phyloP scores from a whole-genome alignment of 2,329 filamentous ascomycete species.

The Orbilia brochopaga region DNA sequence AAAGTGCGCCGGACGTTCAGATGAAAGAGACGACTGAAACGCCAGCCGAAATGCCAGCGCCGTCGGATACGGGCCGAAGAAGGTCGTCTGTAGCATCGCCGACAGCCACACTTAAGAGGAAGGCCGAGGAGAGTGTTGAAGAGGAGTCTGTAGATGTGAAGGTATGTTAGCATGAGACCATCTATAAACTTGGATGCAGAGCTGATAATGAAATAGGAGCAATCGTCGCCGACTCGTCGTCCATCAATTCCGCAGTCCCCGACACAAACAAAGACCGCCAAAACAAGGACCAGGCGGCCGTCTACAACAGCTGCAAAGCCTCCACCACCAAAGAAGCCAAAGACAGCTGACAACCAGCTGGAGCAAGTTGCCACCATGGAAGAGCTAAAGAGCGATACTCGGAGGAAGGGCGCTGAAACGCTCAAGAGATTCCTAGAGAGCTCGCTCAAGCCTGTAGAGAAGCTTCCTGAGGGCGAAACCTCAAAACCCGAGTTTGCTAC shows the following conservation, averaged over 20 bases:
- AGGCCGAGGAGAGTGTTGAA: constrained; percentile 40
- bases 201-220: constrained; percentile 30
- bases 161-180: constrained; percentile 7
- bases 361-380: constrained; percentile 32
- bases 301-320: constrained; percentile 22
- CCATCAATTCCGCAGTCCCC: constrained; percentile 37
- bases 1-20: constrained; percentile 21
- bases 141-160: constrained; percentile 34
- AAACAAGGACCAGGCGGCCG: constrained; percentile 29
- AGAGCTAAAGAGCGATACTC: constrained; percentile 36
- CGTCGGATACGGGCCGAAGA: constrained; percentile 20
- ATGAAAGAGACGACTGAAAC: constrained; percentile 30
- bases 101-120: constrained; percentile 30
- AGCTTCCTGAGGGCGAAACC: constrained; percentile 38
- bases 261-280: constrained; percentile 29
- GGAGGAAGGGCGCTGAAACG: constrained; percentile 36
- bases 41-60: constrained; percentile 6
- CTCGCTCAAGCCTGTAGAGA: constrained; percentile 32
- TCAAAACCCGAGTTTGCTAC: constrained; percentile 38
- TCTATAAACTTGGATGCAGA: not conserved
- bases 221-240: constrained; percentile 32
- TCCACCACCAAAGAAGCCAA: constrained; percentile 46
- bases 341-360: constrained; percentile 42
- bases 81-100: constrained; percentile 29
- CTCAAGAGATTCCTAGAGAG: constrained; percentile 40